Percentiles rank a stretch among this genome's conserved stretches.
Conservation (phyloP, 2,329 filamentous ascomycete genomes). For the Pseudogymnoascus sp. region DNA sequence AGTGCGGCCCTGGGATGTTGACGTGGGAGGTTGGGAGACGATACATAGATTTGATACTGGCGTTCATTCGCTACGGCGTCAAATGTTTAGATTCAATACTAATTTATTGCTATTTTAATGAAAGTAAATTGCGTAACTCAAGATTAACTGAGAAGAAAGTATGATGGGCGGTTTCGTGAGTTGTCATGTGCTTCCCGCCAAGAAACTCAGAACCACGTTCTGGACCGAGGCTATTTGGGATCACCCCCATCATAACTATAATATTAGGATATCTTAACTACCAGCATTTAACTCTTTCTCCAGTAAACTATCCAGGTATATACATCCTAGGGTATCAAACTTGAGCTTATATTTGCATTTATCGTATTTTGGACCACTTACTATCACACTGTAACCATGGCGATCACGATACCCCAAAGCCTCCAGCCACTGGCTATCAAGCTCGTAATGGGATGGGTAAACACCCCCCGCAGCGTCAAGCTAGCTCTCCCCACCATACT, state of each 20-base stretch:
- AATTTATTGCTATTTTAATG: background rate
- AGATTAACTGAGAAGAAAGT: background rate
- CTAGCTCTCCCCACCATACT: background rate
- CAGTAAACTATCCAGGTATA: background rate
- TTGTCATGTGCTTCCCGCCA: background rate
- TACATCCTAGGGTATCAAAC: background rate
- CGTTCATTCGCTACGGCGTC: background rate
- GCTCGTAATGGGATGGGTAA: background rate
- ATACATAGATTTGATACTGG: background rate
- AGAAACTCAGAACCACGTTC: background rate
- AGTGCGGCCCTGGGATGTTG: too few species aligned
- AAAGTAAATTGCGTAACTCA: background rate
- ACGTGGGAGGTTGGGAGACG: background rate
- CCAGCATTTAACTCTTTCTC: background rate
- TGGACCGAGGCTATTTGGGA: background rate
- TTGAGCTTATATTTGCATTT: background rate
- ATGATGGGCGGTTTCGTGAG: background rate
- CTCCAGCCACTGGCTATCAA: constrained; percentile 4
- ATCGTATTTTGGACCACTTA: background rate
- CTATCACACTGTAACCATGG: background rate
- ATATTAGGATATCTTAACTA: background rate
- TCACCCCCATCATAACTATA: background rate
- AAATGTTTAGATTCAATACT: background rate
- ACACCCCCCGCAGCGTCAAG: background rate
- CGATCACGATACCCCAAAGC: background rate